A percentile compares a stretch with the other conserved stretches of the same genome.
These are phyloP conservation scores for Ceratocystis albifundus DNA, from an alignment of 2,329 filamentous ascomycete genomes.

Conservation along the genomic window DNA sequence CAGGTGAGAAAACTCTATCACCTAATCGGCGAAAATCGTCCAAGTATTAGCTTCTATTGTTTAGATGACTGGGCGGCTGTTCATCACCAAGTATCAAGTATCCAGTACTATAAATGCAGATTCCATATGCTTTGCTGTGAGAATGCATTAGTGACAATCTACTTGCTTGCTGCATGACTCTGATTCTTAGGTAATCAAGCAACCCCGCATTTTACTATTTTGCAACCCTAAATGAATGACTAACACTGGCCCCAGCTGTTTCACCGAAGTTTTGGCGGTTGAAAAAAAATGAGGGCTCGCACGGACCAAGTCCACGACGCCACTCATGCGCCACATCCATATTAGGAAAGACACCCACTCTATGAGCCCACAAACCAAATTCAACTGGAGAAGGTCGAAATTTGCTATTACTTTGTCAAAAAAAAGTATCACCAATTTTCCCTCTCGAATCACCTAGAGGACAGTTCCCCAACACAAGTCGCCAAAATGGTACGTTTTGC, in stretches of 20 bases:
- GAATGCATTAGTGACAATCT: background rate
- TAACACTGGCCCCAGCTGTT: background rate
- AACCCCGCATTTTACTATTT: conserved; percentile 7
- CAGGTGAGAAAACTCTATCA: background rate
- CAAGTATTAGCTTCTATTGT: background rate
- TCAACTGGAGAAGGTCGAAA: conserved; percentile 36
- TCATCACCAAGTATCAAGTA: background rate
- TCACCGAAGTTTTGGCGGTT: conserved; percentile 9
- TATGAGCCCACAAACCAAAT: conserved; percentile 37
- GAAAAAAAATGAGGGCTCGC: conserved; percentile 22
- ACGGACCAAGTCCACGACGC: conserved; percentile 21
- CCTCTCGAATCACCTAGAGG: conserved; percentile 37
- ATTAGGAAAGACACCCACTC: conserved; percentile 32
- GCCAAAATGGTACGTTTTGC: conserved; percentile 39
- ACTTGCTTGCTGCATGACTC: background rate
- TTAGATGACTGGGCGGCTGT: background rate
- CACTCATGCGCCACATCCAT: conserved; percentile 26
- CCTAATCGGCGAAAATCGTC: background rate
- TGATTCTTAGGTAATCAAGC: background rate
- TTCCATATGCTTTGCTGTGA: too few relatives aligned
- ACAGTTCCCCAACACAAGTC: conserved; percentile 34
- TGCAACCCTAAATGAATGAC: conserved; percentile 11
- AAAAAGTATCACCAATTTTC: conserved; percentile 29
- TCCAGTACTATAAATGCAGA: background rate
- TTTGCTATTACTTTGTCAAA: conserved; percentile 28